These are phyloP conservation scores for Dryas drummondii DNA, from an alignment of 306 rosid genomes.

Conservation along the genomic window DNA sequence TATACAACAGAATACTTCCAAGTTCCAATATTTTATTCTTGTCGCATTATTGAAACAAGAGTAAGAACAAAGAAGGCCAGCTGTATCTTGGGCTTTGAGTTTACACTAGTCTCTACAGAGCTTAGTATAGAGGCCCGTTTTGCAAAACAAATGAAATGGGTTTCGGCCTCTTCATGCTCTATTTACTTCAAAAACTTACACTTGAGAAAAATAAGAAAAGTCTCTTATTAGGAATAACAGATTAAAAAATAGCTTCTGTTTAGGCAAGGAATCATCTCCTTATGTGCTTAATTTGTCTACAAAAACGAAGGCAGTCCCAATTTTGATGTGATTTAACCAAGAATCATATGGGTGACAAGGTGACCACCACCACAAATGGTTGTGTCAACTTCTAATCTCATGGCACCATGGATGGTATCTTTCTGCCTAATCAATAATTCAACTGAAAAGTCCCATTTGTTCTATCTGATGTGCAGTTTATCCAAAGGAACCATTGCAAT, in stretches of 20 bases:
- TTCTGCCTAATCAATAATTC: conserved; percentile 57
- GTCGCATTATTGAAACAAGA: background rate
- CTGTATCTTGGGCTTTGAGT: background rate
- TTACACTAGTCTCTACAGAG: background rate
- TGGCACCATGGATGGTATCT: conserved; percentile 9
- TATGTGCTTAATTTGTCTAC: conserved; percentile 41
- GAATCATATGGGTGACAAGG: conserved; percentile 50
- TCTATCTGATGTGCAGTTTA: conserved; percentile 11
- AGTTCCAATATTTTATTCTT: background rate
- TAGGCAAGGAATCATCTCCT: conserved; percentile 40
- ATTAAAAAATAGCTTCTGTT: conserved; percentile 25
- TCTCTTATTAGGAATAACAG: background rate
- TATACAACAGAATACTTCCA: no score
- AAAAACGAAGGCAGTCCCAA: conserved; percentile 41
- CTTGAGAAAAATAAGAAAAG: background rate
- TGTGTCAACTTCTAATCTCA: conserved; percentile 46
- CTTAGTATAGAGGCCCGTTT: background rate
- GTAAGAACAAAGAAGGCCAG: background rate
- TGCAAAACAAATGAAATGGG: background rate
- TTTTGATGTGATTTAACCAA: conserved; percentile 52
- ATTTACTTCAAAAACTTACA: background rate
- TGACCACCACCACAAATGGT: conserved; percentile 60
- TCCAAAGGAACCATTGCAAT: conserved; percentile 12
- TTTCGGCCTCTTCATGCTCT: background rate
- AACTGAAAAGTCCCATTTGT: conserved; percentile 26